Conservation (phyloP, 2,329 filamentous ascomycete species). For the Epichloe aotearoae region DNA sequence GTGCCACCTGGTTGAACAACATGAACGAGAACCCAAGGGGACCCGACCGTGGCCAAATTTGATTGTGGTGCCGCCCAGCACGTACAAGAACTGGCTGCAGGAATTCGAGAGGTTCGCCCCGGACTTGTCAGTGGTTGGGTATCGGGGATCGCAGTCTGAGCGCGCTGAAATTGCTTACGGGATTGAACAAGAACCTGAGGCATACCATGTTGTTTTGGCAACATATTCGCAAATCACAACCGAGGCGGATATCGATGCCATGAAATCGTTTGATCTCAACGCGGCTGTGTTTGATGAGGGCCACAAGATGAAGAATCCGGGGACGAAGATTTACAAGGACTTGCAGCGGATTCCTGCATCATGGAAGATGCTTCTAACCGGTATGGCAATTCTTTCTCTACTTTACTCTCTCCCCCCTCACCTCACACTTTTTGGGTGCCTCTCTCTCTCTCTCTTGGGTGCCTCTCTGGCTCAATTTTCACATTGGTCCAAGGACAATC, state of each 20-base stretch:
- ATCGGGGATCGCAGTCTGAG: constrained; percentile 51
- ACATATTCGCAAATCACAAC: constrained; percentile 47
- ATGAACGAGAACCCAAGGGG: constrained; percentile 17
- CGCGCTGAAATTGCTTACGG: constrained; percentile 54
- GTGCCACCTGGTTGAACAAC: constrained; percentile 63
- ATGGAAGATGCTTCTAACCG: constrained; percentile 69
- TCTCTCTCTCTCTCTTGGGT: too few relatives aligned
- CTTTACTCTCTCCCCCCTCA: background rate
- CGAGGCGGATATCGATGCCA: constrained; percentile 34
- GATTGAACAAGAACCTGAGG: constrained; percentile 48
- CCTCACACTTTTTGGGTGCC: too few relatives aligned
- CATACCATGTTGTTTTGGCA: constrained; percentile 50
- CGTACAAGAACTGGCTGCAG: constrained; percentile 87
- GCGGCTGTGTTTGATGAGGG: constrained; percentile 81
- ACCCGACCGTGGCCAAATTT: constrained; percentile 55
- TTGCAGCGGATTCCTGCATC: constrained; percentile 62
- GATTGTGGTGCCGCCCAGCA: constrained; percentile 84
- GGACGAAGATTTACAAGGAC: constrained; percentile 68
- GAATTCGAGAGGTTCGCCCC: constrained; percentile 87
- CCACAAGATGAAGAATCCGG: constrained; percentile 81
- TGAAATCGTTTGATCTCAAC: constrained; percentile 35
- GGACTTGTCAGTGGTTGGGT: constrained; percentile 57
- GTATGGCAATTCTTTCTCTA: constrained; percentile 9
- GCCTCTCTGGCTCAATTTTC: too few relatives aligned
- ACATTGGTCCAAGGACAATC: background rate